Evolutionary conservation across 306 rosid species (phyloP).

Genomic region (Neltuma alba): DNA sequence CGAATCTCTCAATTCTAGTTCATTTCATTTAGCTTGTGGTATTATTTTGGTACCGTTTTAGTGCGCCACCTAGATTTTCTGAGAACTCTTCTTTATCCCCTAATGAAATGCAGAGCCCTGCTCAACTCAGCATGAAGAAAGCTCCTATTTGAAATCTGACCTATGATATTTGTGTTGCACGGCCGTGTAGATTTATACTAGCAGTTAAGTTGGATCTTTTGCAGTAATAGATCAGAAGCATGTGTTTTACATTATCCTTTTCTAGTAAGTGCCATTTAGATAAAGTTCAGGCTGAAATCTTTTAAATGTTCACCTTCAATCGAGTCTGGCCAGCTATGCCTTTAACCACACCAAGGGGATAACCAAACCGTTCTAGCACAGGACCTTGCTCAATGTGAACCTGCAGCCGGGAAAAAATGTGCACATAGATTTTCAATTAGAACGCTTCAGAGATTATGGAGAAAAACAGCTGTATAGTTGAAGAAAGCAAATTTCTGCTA

Average conservation of each 20-base stretch:
- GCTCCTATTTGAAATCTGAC: neutral
- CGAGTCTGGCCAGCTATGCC: slow-evolving; percentile 99
- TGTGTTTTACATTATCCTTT: neutral
- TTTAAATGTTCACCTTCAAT: slow-evolving; percentile 55
- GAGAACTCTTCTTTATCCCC: neutral
- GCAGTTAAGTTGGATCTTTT: neutral
- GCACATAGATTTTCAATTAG: slow-evolving; percentile 8
- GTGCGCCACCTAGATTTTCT: neutral
- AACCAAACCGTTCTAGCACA: slow-evolving; percentile 79
- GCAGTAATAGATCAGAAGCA: slow-evolving; percentile 3
- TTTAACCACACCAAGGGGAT: slow-evolving; percentile 87
- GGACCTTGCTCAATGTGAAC: slow-evolving; percentile 98
- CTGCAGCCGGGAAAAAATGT: slow-evolving; percentile 44
- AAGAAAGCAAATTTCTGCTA: slow-evolving; percentile 15
- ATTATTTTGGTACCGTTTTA: neutral
- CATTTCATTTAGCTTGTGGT: neutral
- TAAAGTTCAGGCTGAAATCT: slow-evolving; percentile 1
- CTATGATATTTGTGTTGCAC: neutral
- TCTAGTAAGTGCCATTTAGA: neutral
- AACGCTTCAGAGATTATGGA: slow-evolving; percentile 6
- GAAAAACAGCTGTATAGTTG: neutral
- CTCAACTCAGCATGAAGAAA: neutral
- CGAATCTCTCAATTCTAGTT: neutral
- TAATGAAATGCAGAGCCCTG: neutral
- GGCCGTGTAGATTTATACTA: neutral